These are phyloP conservation scores for Kodamaea derodonti DNA, from an alignment of 1,139 yeast genomes.

Conservation along the genomic window DNA sequence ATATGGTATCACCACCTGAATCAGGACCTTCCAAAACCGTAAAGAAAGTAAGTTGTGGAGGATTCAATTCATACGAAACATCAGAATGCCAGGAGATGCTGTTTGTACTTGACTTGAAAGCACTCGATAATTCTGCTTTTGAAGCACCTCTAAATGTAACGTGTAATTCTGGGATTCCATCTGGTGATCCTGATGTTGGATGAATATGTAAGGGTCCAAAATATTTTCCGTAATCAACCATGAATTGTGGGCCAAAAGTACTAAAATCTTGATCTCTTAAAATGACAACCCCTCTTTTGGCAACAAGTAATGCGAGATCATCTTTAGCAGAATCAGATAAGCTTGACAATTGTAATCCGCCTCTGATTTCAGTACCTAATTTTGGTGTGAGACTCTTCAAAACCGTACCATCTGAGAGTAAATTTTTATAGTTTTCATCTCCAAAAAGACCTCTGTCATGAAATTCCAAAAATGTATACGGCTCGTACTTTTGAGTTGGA, in stretches of 20 bases:
- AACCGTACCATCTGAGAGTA: slow-evolving; percentile 11
- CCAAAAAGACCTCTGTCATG: slow-evolving; percentile 23
- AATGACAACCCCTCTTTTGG: slow-evolving; percentile 33
- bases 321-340: slow-evolving; percentile 23
- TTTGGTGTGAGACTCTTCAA: slow-evolving; percentile 15
- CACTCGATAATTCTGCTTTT: slow-evolving; percentile 17
- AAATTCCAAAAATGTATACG: slow-evolving; percentile 20
- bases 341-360: slow-evolving; percentile 20
- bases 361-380: slow-evolving; percentile 19
- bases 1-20: slow-evolving; percentile 34
- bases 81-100: slow-evolving; percentile 37
- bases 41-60: slow-evolving; percentile 32
- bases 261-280: slow-evolving; percentile 34
- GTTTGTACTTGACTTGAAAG: slow-evolving; percentile 18
- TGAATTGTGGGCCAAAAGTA: slow-evolving; percentile 25
- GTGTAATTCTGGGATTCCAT: slow-evolving; percentile 29
- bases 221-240: slow-evolving; percentile 24
- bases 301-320: slow-evolving; percentile 32
- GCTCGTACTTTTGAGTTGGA: slow-evolving; percentile 23
- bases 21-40: slow-evolving; percentile 32
- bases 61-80: slow-evolving; percentile 32
- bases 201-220: slow-evolving; percentile 35
- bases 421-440: slow-evolving; percentile 14
- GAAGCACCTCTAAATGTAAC: slow-evolving; percentile 24
- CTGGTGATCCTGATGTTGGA: slow-evolving; percentile 37